phyloP scores from a whole-genome alignment of 768 basidiomycete species.

The Obba rivulosa region DNA sequence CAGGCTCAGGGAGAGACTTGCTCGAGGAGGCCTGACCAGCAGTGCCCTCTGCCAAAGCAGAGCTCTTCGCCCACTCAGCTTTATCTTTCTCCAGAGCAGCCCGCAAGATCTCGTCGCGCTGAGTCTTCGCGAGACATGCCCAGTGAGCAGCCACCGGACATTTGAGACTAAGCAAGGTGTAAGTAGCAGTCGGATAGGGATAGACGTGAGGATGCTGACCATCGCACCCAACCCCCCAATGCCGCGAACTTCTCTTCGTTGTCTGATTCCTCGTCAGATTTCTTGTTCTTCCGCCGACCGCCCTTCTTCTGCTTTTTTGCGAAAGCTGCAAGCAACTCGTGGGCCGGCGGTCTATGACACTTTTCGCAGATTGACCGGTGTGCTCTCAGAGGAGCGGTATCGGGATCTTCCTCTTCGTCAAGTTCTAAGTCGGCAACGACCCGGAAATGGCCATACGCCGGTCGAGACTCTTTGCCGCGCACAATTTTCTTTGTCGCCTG shows the following conservation, averaged over 20 bases:
- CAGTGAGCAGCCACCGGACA: slow-evolving; percentile 78
- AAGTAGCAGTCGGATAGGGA: slow-evolving; percentile 4
- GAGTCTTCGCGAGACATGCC: slow-evolving; percentile 60
- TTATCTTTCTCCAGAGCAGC: slow-evolving; percentile 53
- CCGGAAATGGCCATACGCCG: slow-evolving; percentile 46
- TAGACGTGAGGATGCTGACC: slow-evolving; percentile 41
- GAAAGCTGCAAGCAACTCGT: slow-evolving; percentile 35
- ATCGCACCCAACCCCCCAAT: slow-evolving; percentile 81
- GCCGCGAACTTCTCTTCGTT: slow-evolving; percentile 46
- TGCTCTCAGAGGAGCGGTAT: slow-evolving; percentile 44
- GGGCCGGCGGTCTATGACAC: slow-evolving; percentile 57
- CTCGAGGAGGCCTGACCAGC: background rate
- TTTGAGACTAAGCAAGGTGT: slow-evolving; percentile 46
- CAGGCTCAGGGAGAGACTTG: slow-evolving; percentile 24
- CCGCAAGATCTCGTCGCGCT: slow-evolving; percentile 69
- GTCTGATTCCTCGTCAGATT: slow-evolving; percentile 47
- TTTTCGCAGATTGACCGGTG: slow-evolving; percentile 71
- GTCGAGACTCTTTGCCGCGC: slow-evolving; percentile 33
- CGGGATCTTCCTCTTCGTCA: slow-evolving; percentile 47
- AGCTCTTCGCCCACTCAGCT: slow-evolving; percentile 28
- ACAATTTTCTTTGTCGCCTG: slow-evolving; percentile 29
- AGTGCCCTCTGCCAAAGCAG: slow-evolving; percentile 13
- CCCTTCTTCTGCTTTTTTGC: slow-evolving; percentile 33
- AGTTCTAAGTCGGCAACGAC: slow-evolving; percentile 34
- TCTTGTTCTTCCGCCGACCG: slow-evolving; percentile 34